Base-by-base conservation (phyloP, 1,284 basidiomycete species). In the Ustilago shanxiensis region DNA sequence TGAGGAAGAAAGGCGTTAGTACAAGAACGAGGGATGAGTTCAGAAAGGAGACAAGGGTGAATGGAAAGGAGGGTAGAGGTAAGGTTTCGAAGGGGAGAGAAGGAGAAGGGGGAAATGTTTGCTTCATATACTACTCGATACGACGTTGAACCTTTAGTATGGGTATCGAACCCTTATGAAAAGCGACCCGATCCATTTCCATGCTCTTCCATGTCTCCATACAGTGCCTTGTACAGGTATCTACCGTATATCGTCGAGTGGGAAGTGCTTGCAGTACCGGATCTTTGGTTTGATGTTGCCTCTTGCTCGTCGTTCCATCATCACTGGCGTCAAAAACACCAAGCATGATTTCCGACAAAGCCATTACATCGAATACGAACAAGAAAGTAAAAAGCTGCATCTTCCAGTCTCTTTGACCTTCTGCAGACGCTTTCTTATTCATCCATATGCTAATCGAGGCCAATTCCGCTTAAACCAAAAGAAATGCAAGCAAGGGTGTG, bases 111-210 rank as follows among this genome's bases (percentile, higher is more conserved):
- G 49, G 35, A 33, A 26, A 71, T 80, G 79, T 83, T 13, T 61
- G 81, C 79, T 81, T 67, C 58, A 57, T 70, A 82, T 82, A 82
- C 80, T 82, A 79, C 80, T 80, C 80, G 72, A 61, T 60, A 67
- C 55, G 20, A 37, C 47, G 39, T 33, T 66, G 52, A 33, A 63
- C 60, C 61, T 74, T 54, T 22, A 29, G n/a, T n/a, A 13, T 37
- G 51, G 37, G 61, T 72, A 69, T 65, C 69, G 74, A 77, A 71
- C 70, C 74, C 74, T 77, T 77, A 64, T 73, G 74, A 62, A 73
- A 77, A 73, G 70, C 66, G 66, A 62, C 51, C 50, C 24, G 47
- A 13, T 13, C 11, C 31, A 6, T 26, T 26, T 49, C 3, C 22
- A 49, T n/a, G 31, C 20, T 49, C 44, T 47, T 1, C 5, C 14